Base-by-base conservation (phyloP, 805 yeast species). In the Candida verbasci region DNA sequence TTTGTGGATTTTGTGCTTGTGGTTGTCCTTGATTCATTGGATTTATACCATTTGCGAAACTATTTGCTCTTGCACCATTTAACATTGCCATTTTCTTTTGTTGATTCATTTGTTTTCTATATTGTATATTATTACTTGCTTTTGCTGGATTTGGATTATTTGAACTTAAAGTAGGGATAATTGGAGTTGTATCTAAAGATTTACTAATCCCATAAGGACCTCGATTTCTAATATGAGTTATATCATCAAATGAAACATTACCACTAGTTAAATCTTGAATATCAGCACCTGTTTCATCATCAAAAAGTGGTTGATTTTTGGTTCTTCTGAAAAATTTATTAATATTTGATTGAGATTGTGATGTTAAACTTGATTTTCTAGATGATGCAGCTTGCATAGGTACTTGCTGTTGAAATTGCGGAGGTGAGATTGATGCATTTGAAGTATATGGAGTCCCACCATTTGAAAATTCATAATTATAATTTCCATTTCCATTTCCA, bases 51-150 rank as follows among this genome's bases (percentile, higher is more conserved):
- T 56, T 58, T 2, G 65, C 29, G 58, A 24, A 66, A 52, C 70
- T 56, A 61, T 58, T 66, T 6, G 73, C 70, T 29, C 72, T 54
- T 2, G 79, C 74, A 32, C 75, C 65, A 9, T 63, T 61, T 12
- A 65, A 64, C 46, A 69, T 52, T 15, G 75, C 74, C 53, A 70
- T 50, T 51, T 84, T 84, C 62, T 78, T 82, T 52, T 78, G 80
- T 4, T 76, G 78, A 32, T 80, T 78, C 71, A 79, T 69, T 46
- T 74, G 80, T 46, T 82, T 83, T 46, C 94, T 65, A 53, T 84
- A 84, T 43, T 80, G 80, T 6, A 76, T 65, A 46, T 74, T 80
- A 35, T 70, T 70, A 22, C 18, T 56, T 46, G 3, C 49, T 52
- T 15, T 8, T 17, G 9, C 6, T 10, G 16, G 4, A 11, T 21